Conservation (phyloP, 192 early-diverging fungal species). For the Mortierella claussenii region DNA sequence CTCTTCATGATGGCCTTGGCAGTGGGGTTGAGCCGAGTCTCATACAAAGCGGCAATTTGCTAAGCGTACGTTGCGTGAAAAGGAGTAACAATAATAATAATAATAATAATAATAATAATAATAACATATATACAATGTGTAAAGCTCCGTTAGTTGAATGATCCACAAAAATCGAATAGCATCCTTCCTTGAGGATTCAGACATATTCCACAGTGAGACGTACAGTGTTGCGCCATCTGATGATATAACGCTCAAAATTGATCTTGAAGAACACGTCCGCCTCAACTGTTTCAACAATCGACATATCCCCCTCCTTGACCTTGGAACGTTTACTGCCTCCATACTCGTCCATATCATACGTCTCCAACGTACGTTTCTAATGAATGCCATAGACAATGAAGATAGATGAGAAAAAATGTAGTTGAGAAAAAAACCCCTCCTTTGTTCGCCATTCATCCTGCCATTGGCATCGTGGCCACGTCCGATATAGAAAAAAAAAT, state of each 20-base stretch:
- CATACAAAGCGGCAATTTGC: constrained; percentile 68
- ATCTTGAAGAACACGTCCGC: constrained; percentile 70
- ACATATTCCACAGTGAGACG: background rate
- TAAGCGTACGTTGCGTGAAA: constrained; percentile 21
- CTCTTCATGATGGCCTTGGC: constrained; percentile 69
- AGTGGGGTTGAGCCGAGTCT: constrained; percentile 68
- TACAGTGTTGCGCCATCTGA: constrained; percentile 71
- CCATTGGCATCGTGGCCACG: background rate
- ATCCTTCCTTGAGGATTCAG: background rate
- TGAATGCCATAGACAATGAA: background rate
- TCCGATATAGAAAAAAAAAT: too few relatives aligned
- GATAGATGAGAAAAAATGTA: background rate
- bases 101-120: too few relatives aligned
- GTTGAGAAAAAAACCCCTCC: background rate
- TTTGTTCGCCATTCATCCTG: background rate
- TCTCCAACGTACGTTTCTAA: constrained; percentile 47
- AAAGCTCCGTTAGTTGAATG: background rate
- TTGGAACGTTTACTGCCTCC: constrained; percentile 26
- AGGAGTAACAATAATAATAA: too few relatives aligned
- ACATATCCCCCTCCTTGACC: constrained; percentile 10
- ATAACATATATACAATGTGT: too few relatives aligned
- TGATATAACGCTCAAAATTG: constrained; percentile 73
- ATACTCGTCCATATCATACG: constrained; percentile 3
- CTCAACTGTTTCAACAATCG: constrained; percentile 58
- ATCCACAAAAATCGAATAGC: background rate